Base-by-base conservation (phyloP, 441 rosid genomes). In the Brassica balearica region DNA sequence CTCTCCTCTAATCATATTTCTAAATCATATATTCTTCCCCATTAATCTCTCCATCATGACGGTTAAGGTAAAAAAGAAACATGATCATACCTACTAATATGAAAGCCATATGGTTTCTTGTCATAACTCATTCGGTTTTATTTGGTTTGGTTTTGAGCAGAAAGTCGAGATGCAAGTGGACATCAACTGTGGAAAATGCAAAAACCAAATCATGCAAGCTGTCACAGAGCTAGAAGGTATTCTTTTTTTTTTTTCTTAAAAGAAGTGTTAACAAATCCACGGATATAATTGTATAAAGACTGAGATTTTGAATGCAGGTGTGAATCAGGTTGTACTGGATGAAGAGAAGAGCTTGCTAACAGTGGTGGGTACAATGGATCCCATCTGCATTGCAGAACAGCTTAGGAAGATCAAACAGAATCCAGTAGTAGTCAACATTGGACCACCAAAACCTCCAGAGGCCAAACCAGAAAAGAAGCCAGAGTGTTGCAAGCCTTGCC, bases 301-400 rank as follows among this genome's bases (percentile, higher is more conserved):
- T 29, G 32, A 15, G 36, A 19, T 20, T 14, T 29, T 71, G 48
- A 59, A 23, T 67, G 77, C 80, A 80, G 83, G 83, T 72, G 77
- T 80, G 53, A 61, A 80, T 72, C 66, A 51, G 10, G 80, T 80
- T 62, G 25, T 65, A 27, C 25, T 80, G 4, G 83, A 80, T 80
- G 43, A 60, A 48, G 80, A 80, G 65, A 80, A 76, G 77, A 72
- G 73, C 9, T 51, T 80, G 73, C 80, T 80, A 12, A 80, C 83
- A 0, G 80, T 76, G 55, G 83, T 80, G 12, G 83, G 83, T 9
- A 76, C 83, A 8, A 80, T 80, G 83, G 83, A 80, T 55, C 80
- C 83, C 0, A 66, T 80, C 4, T 80, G 80, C 55, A 14, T 80
- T 2, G 74, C 14, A 7, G 41, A 1, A 20, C 65, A 76, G 70